phyloP scores from a whole-genome alignment of 2,329 filamentous ascomycete species.

The Fusarium tjaetaba region DNA sequence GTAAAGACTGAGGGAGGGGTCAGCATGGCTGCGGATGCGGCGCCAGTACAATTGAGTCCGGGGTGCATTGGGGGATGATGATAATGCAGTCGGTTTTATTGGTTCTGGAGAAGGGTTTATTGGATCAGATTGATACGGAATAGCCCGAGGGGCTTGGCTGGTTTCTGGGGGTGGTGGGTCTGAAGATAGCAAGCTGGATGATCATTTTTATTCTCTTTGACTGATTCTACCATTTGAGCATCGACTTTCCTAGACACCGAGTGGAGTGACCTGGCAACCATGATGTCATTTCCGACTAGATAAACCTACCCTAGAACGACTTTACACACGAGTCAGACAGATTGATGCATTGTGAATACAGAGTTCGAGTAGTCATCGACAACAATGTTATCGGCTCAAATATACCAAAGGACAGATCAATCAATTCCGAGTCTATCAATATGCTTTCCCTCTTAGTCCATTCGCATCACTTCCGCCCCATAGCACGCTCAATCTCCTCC shows the following conservation, averaged over 20 bases:
- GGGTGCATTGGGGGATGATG: background rate
- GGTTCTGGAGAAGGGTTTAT: background rate
- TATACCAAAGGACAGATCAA: background rate
- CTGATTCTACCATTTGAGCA: background rate
- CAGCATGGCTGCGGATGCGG: background rate
- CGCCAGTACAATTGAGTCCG: background rate
- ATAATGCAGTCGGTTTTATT: background rate
- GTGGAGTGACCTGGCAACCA: background rate
- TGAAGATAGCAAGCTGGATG: background rate
- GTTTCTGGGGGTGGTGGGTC: background rate
- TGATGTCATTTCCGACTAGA: background rate
- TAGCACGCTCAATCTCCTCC: slow-evolving; percentile 37
- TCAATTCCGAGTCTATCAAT: background rate
- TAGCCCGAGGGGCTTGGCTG: background rate
- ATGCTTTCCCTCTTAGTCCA: background rate
- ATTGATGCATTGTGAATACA: background rate
- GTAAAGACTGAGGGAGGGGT: no score
- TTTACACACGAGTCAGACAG: background rate
- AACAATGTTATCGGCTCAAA: background rate
- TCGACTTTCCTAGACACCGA: background rate
- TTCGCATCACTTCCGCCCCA: slow-evolving; percentile 29
- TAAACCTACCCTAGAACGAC: background rate
- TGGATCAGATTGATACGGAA: background rate
- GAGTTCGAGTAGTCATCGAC: background rate
- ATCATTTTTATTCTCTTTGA: background rate